These are phyloP conservation scores for Macrophomina phaseolina DNA, from an alignment of 2,329 filamentous ascomycete species.

Conservation along the genomic window DNA sequence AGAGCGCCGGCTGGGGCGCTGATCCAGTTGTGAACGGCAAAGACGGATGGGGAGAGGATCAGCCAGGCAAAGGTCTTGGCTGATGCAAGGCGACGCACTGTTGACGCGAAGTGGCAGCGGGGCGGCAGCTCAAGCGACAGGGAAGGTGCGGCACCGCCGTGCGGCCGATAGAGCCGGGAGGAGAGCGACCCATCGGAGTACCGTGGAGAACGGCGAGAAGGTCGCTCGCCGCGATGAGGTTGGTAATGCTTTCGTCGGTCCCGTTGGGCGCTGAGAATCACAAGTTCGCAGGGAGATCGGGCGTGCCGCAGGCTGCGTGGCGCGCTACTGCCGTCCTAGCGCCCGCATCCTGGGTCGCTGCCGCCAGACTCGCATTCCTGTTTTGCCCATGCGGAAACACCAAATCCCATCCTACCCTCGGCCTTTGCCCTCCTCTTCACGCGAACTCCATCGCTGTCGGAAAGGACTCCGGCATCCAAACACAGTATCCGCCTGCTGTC, in stretches of 20 bases:
- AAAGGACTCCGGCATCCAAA: neutral
- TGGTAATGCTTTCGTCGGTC: constrained; percentile 1
- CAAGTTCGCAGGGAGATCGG: constrained; percentile 12
- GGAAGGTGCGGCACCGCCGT: neutral
- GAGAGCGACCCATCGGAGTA: neutral
- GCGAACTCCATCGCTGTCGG: neutral
- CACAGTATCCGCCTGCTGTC: neutral
- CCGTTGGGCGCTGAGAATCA: neutral
- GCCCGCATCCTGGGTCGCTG: constrained; percentile 18
- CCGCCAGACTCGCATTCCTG: constrained; percentile 20
- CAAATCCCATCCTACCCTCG: constrained; percentile 8
- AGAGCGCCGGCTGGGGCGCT: neutral
- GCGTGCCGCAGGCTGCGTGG: neutral
- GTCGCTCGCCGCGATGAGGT: neutral
- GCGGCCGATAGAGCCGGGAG: neutral
- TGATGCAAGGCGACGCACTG: constrained; percentile 4
- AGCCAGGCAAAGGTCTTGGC: neutral
- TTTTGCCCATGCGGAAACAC: constrained; percentile 17
- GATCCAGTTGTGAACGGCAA: neutral
- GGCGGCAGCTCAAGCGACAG: neutral
- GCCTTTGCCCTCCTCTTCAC: neutral
- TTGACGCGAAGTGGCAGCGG: constrained; percentile 4
- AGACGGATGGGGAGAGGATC: constrained; percentile 13
- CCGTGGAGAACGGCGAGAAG: neutral
- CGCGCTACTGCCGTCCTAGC: constrained; percentile 13